phyloP scores from a whole-genome alignment of 202 grass and related monocot genomes.

The Schoenoplectus triqueter region DNA sequence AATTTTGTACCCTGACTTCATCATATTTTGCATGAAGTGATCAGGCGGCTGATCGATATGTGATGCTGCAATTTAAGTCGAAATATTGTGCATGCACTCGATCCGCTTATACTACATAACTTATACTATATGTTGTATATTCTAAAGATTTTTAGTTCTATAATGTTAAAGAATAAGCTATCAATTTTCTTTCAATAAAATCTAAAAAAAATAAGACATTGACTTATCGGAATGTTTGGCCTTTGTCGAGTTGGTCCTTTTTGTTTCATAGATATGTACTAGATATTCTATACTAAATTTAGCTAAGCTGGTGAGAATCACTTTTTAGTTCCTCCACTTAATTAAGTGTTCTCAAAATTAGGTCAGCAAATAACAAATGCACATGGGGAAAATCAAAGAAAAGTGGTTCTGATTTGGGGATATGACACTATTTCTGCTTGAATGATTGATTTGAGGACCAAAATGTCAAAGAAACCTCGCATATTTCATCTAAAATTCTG shows the following conservation, averaged over 20 bases:
- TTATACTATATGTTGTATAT: not conserved
- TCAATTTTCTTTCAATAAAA: not conserved
- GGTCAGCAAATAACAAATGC: conserved; percentile 33
- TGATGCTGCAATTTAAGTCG: no score
- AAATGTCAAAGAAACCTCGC: conserved; percentile 17
- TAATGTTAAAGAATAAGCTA: not conserved
- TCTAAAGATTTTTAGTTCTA: not conserved
- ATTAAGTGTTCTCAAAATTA: conserved; percentile 27
- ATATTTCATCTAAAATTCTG: conserved; percentile 24
- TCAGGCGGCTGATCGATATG: no score
- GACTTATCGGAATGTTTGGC: not conserved
- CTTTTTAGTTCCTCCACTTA: conserved; percentile 3
- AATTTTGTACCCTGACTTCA: not conserved
- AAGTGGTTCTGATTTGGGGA: conserved; percentile 36
- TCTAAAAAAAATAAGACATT: not conserved
- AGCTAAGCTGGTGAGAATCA: conserved; percentile 30
- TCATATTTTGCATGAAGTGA: not conserved
- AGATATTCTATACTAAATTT: conserved; percentile 32
- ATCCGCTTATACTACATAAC: not conserved
- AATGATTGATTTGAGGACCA: conserved; percentile 27
- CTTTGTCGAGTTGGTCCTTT: not conserved
- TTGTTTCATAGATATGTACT: not conserved
- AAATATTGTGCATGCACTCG: not conserved
- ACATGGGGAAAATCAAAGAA: conserved; percentile 40
- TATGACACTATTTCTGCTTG: conserved; percentile 30